A percentile compares a stretch with the other conserved stretches of the same genome.
Evolutionary conservation across 805 yeast species (phyloP).

Genomic region (Zygoascus ofunaensis): DNA sequence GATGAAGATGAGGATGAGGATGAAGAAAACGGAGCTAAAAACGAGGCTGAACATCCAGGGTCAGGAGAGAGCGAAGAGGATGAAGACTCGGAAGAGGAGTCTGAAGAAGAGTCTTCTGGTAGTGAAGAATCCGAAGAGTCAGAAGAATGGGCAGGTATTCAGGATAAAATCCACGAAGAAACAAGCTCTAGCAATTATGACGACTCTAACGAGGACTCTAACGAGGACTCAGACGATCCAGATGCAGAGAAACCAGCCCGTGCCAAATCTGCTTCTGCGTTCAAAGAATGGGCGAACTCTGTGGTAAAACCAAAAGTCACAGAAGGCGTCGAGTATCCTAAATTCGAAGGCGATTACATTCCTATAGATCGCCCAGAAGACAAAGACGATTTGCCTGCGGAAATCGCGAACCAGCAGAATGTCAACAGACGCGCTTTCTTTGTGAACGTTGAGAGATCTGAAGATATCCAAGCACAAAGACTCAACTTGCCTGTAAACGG

Average conservation of each 20-base stretch:
- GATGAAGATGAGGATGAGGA: conserved; percentile 19
- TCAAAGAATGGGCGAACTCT: conserved; percentile 82
- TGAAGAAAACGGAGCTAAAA: conserved; percentile 7
- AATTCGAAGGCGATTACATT: conserved; percentile 40
- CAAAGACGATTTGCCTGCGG: conserved; percentile 57
- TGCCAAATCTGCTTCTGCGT: conserved; percentile 46
- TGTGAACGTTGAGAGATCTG: conserved; percentile 58
- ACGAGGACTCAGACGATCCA: conserved; percentile 14
- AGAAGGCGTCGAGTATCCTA: conserved; percentile 41
- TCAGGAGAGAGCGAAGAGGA: conserved; percentile 8
- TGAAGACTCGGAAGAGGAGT: conserved; percentile 11
- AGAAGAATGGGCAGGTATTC: conserved; percentile 11
- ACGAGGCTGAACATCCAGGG: conserved; percentile 6
- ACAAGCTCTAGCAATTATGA: conserved; percentile 8
- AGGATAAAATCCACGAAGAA: conserved; percentile 22
- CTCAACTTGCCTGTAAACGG: conserved; percentile 76
- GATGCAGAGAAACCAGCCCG: conserved; percentile 34
- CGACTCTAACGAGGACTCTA: conserved; percentile 25
- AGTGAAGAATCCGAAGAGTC: conserved; percentile 6
- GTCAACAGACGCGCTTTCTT: conserved; percentile 49
- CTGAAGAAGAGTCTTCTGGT: conserved; percentile 4
- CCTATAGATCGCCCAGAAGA: conserved; percentile 63
- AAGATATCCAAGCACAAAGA: conserved; percentile 57
- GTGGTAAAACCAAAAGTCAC: conserved; percentile 61
- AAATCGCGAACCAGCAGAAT: conserved; percentile 40